phyloP scores from a whole-genome alignment of 306 rosid genomes.

The Fragaria ananassa region DNA sequence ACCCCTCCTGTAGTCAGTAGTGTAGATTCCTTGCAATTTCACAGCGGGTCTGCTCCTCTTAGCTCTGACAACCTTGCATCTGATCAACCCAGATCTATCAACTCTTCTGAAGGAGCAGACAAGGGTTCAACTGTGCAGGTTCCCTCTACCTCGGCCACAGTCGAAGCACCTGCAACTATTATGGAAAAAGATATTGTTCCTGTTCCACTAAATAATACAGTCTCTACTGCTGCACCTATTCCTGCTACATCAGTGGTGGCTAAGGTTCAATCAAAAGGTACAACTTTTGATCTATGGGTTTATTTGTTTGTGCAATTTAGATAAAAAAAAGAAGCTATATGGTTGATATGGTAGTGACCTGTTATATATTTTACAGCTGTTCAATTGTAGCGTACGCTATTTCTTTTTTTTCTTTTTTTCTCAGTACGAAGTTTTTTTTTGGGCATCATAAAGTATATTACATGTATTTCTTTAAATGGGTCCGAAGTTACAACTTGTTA shows the following conservation, averaged over 20 bases:
- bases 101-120: slow-evolving; percentile 37
- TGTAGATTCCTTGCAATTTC: slow-evolving; percentile 23
- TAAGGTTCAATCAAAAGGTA: slow-evolving; percentile 81
- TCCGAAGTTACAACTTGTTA: neutral
- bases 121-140: slow-evolving; percentile 32
- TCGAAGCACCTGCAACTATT: slow-evolving; percentile 48
- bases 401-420: neutral
- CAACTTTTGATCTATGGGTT: slow-evolving; percentile 15
- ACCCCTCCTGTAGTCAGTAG: slow-evolving; percentile 33
- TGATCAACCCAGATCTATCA: slow-evolving; percentile 21
- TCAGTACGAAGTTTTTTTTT: neutral
- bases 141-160: slow-evolving; percentile 46
- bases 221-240: slow-evolving; percentile 29
- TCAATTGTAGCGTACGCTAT: neutral
- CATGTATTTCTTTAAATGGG: neutral
- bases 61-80: slow-evolving; percentile 24
- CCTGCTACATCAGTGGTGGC: slow-evolving; percentile 45
- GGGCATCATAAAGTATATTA: neutral
- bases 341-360: neutral
- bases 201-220: slow-evolving; percentile 36
- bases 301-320: slow-evolving; percentile 7
- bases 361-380: neutral
- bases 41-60: slow-evolving; percentile 21
- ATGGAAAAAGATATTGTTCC: slow-evolving; percentile 39
- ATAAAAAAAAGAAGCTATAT: neutral